These are phyloP conservation scores for Zymoseptoria passerinii DNA, from an alignment of 2,329 filamentous ascomycete genomes.

Conservation along the genomic window DNA sequence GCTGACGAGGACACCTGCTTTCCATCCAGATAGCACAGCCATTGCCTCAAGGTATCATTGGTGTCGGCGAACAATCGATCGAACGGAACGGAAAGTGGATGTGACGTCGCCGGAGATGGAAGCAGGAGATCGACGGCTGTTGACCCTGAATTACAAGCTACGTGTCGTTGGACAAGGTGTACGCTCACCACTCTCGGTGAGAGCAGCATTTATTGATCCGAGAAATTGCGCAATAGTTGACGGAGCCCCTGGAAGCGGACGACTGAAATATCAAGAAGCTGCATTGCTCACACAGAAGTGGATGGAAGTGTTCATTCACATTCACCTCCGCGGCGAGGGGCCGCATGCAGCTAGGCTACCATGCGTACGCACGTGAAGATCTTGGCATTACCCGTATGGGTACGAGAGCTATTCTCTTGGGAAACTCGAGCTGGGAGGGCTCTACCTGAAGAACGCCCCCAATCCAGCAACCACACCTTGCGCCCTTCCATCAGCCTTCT, in stretches of 20 bases:
- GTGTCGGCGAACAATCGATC: not conserved
- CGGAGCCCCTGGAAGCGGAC: not conserved
- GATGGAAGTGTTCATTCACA: not conserved
- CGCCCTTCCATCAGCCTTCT: conserved; percentile 1
- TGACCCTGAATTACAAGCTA: not conserved
- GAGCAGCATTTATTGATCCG: not conserved
- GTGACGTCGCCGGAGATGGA: not conserved
- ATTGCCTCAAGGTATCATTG: not conserved
- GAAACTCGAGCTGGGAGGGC: not conserved
- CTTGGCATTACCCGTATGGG: not conserved
- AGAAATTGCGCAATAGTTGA: not conserved
- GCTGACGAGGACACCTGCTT: conserved; percentile 13
- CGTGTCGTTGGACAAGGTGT: not conserved
- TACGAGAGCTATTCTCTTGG: not conserved
- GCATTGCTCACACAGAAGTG: not conserved
- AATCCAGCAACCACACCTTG: conserved; percentile 8
- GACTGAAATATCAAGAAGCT: not conserved
- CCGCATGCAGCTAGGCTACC: not conserved
- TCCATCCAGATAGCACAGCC: conserved; percentile 4
- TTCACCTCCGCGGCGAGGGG: not conserved
- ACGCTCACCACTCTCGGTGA: not conserved
- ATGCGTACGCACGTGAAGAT: not conserved
- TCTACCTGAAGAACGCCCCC: conserved; percentile 7
- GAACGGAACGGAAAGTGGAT: not conserved
- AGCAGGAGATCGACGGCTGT: not conserved